Evolutionary conservation across 805 yeast genomes (phyloP).

Genomic region (Starmera caribaea): DNA sequence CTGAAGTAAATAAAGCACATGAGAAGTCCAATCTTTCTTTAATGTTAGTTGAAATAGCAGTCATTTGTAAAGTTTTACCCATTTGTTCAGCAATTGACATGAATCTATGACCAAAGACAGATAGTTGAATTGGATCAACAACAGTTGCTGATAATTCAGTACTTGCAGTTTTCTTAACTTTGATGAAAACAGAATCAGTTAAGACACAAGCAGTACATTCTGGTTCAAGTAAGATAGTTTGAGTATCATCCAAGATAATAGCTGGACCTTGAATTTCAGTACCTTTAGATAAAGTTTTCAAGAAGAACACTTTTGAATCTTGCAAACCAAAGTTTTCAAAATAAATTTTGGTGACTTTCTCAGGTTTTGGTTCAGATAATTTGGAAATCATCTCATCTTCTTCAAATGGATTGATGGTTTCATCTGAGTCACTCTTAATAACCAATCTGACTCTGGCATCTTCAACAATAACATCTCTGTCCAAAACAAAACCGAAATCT

Average conservation of each 20-base stretch:
- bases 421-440: background rate
- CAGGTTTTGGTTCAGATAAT: constrained; percentile 8
- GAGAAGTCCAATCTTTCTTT: constrained; percentile 39
- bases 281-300: constrained; percentile 22
- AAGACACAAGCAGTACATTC: constrained; percentile 25
- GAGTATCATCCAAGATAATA: constrained; percentile 26
- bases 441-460: constrained; percentile 23
- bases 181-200: constrained; percentile 25
- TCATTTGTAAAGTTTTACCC: constrained; percentile 36
- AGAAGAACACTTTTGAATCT: constrained; percentile 21
- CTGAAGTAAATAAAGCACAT: constrained; percentile 36
- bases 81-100: constrained; percentile 43
- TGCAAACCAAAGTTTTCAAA: constrained; percentile 21
- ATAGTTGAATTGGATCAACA: constrained; percentile 34
- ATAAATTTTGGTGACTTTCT: constrained; percentile 27
- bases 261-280: constrained; percentile 28
- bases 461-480: constrained; percentile 21
- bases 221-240: constrained; percentile 29
- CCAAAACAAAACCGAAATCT: constrained; percentile 28
- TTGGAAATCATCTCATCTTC: constrained; percentile 8
- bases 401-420: constrained; percentile 11
- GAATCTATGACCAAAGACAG: constrained; percentile 36
- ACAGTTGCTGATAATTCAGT: constrained; percentile 30
- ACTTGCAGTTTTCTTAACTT: constrained; percentile 24
- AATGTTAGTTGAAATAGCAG: constrained; percentile 33